Base-by-base conservation (phyloP, 106 monocot species). In the Acanthochlamys bracteata region DNA sequence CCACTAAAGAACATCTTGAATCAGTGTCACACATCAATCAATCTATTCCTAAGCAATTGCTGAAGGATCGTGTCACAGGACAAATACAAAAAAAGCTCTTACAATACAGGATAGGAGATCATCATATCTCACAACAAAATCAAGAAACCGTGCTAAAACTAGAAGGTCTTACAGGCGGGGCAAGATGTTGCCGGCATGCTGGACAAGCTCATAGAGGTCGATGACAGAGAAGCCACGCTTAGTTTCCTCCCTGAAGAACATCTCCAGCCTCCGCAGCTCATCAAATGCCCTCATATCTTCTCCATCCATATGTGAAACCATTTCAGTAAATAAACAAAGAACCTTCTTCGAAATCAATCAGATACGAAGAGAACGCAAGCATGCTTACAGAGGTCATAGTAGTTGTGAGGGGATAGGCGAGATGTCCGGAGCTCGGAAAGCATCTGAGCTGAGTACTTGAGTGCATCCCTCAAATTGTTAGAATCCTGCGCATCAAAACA, bases 371-470 rank as follows among this genome's bases (percentile, higher is more conserved):
- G 41, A n/a, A 25, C 24, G 11, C 20, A 11, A 25, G 25, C 43
- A 20, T 62, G 24, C 41, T 66, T 82, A 96, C 96, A 96, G 47
- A 96, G 85, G 42, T 96, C 96, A 61, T 96, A 96, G 54, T 96
- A 96, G 45, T 96, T 96, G 80, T 90, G 96, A 15, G 85, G 84
- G 15, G 89, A 79, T 59, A 89, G 82, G 61, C 74, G 76, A 43
- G 96, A 96, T 16, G 96, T 91, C 21, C 96, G 79, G 27, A 96
- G 90, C 76, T 96, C 96, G 45, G 96, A 96, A 45, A 96, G 90
- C 96, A 96, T 96, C 74, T 88, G 90, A 25, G 90, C 96, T 9
- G 96, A 91, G 78, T 69, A 91, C 76, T 91, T 96, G 72, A 96
- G 88, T 11, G 96, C 96, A 41, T 96, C 96, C 78, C 71, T 82